A percentile compares a stretch with the other conserved stretches of the same genome.
Conservation (phyloP, 2,329 filamentous ascomycete species). For the Botryotinia convoluta region DNA sequence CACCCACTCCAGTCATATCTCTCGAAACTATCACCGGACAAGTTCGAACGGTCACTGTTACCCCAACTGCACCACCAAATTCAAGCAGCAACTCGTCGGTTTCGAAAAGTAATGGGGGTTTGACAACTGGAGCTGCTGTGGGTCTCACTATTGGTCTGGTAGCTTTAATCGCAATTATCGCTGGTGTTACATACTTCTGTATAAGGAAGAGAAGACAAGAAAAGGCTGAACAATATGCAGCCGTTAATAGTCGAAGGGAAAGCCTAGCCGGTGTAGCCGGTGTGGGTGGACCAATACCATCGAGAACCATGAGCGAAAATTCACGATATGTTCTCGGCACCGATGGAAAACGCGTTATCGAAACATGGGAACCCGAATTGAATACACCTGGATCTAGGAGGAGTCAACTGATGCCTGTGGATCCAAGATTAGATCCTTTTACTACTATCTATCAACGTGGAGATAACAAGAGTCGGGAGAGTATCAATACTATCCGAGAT, state of each 20-base stretch:
- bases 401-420: conserved; percentile 57
- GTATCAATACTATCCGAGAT: conserved; percentile 61
- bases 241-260: conserved; percentile 28
- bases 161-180: conserved; percentile 43
- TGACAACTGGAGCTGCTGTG: conserved; percentile 49
- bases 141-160: conserved; percentile 54
- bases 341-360: conserved; percentile 37
- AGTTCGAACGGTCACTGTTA: conserved; percentile 54
- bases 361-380: conserved; percentile 35
- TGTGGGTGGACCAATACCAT: conserved; percentile 31
- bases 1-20: conserved; percentile 40
- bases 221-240: conserved; percentile 39
- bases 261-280: conserved; percentile 20
- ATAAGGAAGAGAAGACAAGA: conserved; percentile 45
- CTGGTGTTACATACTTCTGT: conserved; percentile 43
- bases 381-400: conserved; percentile 41
- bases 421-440: conserved; percentile 63
- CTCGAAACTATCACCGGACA: conserved; percentile 56
- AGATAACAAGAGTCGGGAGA: conserved; percentile 59
- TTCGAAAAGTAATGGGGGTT: conserved; percentile 30
- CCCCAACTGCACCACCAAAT: conserved; percentile 43
- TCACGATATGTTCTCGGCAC: conserved; percentile 39
- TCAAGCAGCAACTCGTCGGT: conserved; percentile 21
- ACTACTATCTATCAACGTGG: conserved; percentile 54
- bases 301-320: conserved; percentile 39